These are phyloP conservation scores for Fusarium oligoseptatum DNA, from an alignment of 2,329 filamentous ascomycete genomes.

Conservation along the genomic window DNA sequence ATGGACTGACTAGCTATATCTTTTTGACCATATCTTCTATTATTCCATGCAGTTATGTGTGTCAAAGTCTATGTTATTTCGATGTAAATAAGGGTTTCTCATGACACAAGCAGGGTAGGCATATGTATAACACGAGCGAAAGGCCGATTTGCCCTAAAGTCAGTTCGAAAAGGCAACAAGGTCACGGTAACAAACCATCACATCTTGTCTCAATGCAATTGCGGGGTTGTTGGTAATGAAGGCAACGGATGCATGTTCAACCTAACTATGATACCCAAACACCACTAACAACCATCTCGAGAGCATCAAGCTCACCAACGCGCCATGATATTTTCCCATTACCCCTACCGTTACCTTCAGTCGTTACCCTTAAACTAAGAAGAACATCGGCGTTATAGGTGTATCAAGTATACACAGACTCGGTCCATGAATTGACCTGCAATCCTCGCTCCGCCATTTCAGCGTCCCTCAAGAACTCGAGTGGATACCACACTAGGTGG, in stretches of 20 bases:
- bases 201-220: neutral
- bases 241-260: neutral
- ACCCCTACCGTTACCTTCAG: neutral
- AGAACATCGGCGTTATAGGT: neutral
- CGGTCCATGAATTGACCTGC: conserved; percentile 87
- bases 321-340: neutral
- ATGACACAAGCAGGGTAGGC: neutral
- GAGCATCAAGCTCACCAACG: neutral
- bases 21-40: neutral
- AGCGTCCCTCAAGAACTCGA: conserved; percentile 86
- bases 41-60: neutral
- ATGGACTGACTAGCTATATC: neutral
- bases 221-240: neutral
- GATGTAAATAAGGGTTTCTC: neutral
- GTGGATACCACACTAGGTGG: conserved; percentile 95
- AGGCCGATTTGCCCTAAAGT: neutral
- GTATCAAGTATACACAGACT: conserved; percentile 82
- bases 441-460: conserved; percentile 92
- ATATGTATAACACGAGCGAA: neutral
- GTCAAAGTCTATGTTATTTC: neutral
- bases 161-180: neutral
- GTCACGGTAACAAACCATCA: neutral
- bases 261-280: neutral
- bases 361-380: neutral
- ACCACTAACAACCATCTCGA: neutral